Conservation (phyloP, 2,329 filamentous ascomycete genomes). For the Aureobasidium sp. region DNA sequence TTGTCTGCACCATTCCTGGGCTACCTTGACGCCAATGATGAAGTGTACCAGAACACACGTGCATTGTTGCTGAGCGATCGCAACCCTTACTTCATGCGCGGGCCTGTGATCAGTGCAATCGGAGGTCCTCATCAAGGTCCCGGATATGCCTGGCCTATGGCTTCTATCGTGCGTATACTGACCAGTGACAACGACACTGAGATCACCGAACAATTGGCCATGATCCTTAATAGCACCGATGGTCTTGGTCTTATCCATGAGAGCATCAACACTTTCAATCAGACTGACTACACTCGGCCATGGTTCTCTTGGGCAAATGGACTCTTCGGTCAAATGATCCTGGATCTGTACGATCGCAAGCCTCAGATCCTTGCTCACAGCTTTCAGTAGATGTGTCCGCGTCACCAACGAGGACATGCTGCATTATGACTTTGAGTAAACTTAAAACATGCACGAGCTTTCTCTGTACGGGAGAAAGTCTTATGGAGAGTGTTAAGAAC, state of each 20-base stretch:
- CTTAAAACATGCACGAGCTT: not conserved
- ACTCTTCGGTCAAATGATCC: conserved; percentile 44
- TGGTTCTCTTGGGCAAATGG: conserved; percentile 49
- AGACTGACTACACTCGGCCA: conserved; percentile 40
- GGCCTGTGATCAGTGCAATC: conserved; percentile 41
- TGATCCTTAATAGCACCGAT: conserved; percentile 42
- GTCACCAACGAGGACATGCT: not conserved
- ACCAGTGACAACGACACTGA: conserved; percentile 43
- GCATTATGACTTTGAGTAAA: not conserved
- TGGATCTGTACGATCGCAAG: conserved; percentile 39
- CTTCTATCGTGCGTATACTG: conserved; percentile 43
- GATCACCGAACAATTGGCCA: conserved; percentile 37
- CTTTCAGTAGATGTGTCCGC: conserved; percentile 30
- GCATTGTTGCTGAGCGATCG: conserved; percentile 33
- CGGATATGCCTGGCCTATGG: conserved; percentile 46
- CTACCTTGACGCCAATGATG: conserved; percentile 39
- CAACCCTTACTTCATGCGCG: conserved; percentile 46
- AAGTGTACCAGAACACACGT: conserved; percentile 41
- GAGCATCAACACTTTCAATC: conserved; percentile 44
- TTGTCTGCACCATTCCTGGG: conserved; percentile 59
- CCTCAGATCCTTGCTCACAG: conserved; percentile 36
- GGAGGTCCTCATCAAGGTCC: conserved; percentile 44
- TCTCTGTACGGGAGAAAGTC: not conserved
- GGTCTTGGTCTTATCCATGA: conserved; percentile 46
- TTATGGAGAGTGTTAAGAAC: not conserved